Base-by-base conservation (phyloP, 2,329 filamentous ascomycete genomes). In the Fonsecaea pedrosoi region DNA sequence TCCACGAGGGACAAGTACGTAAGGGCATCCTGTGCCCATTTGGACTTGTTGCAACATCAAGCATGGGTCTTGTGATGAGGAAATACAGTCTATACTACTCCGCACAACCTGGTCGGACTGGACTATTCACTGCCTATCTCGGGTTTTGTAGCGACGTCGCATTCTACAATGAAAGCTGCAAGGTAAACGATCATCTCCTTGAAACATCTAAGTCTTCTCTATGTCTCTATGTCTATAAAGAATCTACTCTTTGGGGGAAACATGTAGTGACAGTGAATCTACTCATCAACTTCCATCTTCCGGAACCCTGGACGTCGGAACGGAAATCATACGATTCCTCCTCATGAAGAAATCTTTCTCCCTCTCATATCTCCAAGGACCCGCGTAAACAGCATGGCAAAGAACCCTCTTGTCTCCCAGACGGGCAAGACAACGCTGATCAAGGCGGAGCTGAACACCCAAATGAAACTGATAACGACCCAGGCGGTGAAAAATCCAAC, bases 401-500 rank as follows among this genome's bases (percentile, higher is more conserved):
- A 74, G 35, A 79, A 79, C 0, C 67, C 72, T 21, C 75, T 74
- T 30, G 79, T 80, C 74, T 82, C 80, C 72, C 78, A 79, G 2
- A 82, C 73, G 1, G 81, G 81, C 68, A 81, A 72, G 4, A 81
- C 72, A 21, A 78, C 78, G 64, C 76, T 79, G 21, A 82, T 78
- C 1, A 74, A 75, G 66, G 77, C 77, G 18, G 74, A 76, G 7
- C 69, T 71, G 74, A 81, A 82, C 2, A 57, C 85, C 91, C 91
- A 95, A 54, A 94, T 82, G 66, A 95, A 90, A 10, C 89, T 90
- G 8, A 92, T 86, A 1, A 87, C 83, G 12, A 93, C 86, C 91
- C 91, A 94, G 54, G 90, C 91, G 13, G 90, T 91, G 79, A 94
- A 95, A 82, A 95, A 95, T 21, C 83, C 83, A 81, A 91, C 90